A percentile compares a stretch with the other conserved stretches of the same genome.
Evolutionary conservation across 352 stramenopile species (phyloP).

Genomic region (Pythium angustatum): DNA sequence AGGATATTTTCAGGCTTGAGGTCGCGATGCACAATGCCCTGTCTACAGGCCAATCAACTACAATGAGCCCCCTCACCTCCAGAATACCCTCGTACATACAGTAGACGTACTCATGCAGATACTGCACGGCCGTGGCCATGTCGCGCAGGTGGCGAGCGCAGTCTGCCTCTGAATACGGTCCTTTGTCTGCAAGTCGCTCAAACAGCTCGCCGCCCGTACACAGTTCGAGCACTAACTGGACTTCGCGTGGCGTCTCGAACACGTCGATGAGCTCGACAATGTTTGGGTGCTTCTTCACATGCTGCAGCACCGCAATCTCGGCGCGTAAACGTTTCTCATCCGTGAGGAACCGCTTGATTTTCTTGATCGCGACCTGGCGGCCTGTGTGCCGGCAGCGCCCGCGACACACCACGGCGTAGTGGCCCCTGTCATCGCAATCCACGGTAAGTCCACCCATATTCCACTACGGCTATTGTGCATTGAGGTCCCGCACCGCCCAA

Average conservation of each 20-base stretch:
- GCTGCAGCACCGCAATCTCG: conserved; percentile 63
- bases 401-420: conserved; percentile 70
- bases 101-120: conserved; percentile 59
- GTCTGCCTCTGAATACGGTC: conserved; percentile 80
- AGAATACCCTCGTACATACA: conserved; percentile 4
- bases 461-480: not conserved
- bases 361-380: conserved; percentile 72
- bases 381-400: conserved; percentile 54
- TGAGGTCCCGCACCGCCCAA: conserved; percentile 40
- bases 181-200: conserved; percentile 74
- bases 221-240: conserved; percentile 79
- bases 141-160: conserved; percentile 72
- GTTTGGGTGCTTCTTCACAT: conserved; percentile 65
- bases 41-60: conserved; percentile 30
- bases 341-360: conserved; percentile 81
- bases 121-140: conserved; percentile 70
- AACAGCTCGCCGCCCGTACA: conserved; percentile 85
- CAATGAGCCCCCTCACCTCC: not conserved
- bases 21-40: conserved; percentile 80
- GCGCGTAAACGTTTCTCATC: conserved; percentile 64
- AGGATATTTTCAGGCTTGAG: conserved; percentile 87
- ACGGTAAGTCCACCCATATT: not conserved
- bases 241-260: conserved; percentile 76
- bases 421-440: conserved; percentile 38
- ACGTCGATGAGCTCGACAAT: conserved; percentile 83